Conservation (phyloP, 768 basidiomycete genomes). For the Coprinopsis marcescibilis region DNA sequence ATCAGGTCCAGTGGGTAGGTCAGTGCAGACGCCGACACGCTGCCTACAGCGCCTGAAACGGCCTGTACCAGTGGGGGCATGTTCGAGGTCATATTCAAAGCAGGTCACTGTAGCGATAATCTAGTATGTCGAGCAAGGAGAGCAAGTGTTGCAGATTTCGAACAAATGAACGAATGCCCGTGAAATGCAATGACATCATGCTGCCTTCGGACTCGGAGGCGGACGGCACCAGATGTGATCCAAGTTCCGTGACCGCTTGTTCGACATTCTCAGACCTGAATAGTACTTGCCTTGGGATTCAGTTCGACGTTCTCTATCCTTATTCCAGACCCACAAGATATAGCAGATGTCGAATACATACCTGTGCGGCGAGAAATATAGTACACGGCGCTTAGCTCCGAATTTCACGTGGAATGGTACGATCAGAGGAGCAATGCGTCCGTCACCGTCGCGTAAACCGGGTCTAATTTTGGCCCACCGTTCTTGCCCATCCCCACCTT, state of each 20-base stretch:
- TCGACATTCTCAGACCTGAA: no score
- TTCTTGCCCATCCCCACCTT: not conserved
- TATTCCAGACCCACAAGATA: no score
- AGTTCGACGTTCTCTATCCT: no score
- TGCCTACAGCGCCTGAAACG: conserved; percentile 50
- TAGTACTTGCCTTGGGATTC: no score
- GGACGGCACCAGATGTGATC: not conserved
- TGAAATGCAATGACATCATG: conserved; percentile 1
- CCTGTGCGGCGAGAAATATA: no score
- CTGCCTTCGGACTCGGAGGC: not conserved
- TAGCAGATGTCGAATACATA: not conserved
- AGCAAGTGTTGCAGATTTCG: not conserved
- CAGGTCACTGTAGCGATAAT: not conserved
- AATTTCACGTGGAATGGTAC: conserved; percentile 9
- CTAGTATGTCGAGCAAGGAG: not conserved
- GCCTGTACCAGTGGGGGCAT: conserved; percentile 59
- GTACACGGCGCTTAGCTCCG: not conserved
- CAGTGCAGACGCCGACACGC: conserved; percentile 45
- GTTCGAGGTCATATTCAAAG: conserved; percentile 53
- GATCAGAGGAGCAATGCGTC: not conserved
- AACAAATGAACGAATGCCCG: not conserved
- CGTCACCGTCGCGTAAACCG: conserved; percentile 9
- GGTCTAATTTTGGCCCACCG: not conserved
- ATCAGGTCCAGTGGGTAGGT: conserved; percentile 59
- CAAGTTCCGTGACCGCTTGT: no score